These are phyloP conservation scores for Macrolepiota dolichaula DNA, from an alignment of 768 basidiomycete genomes.

Conservation along the genomic window DNA sequence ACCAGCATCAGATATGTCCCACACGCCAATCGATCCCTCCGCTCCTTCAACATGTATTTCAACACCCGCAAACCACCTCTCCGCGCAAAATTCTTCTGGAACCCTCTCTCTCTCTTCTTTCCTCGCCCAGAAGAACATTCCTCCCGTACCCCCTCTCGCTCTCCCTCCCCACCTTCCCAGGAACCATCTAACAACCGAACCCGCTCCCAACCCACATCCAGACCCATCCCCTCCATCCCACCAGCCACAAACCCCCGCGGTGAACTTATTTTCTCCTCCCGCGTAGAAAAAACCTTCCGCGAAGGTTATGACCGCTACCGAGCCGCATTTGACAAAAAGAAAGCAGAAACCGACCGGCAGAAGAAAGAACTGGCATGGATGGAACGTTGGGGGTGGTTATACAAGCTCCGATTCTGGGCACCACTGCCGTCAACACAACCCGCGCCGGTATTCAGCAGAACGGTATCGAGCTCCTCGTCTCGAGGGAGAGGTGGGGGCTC, in stretches of 20 bases:
- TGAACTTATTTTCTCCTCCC: slow-evolving; percentile 93
- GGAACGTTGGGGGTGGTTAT: slow-evolving; percentile 29
- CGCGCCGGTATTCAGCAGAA: slow-evolving; percentile 17
- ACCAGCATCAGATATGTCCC: slow-evolving; percentile 79
- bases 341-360: slow-evolving; percentile 58
- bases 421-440: background rate
- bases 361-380: slow-evolving; percentile 18
- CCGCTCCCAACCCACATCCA: slow-evolving; percentile 36
- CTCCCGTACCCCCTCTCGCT: slow-evolving; percentile 24
- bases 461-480: slow-evolving; percentile 23
- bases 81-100: slow-evolving; percentile 53
- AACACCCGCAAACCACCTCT: slow-evolving; percentile 85
- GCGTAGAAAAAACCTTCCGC: slow-evolving; percentile 76
- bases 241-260: slow-evolving; percentile 89
- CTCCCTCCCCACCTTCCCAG: slow-evolving; percentile 36
- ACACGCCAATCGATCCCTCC: slow-evolving; percentile 88
- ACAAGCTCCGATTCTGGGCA: slow-evolving; percentile 22
- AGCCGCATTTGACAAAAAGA: slow-evolving; percentile 74
- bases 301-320: slow-evolving; percentile 94
- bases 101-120: slow-evolving; percentile 58
- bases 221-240: slow-evolving; percentile 78
- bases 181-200: slow-evolving; percentile 30
- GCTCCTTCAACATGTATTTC: slow-evolving; percentile 94
- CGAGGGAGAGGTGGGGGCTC: slow-evolving; percentile 23
- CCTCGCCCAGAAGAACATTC: slow-evolving; percentile 33